Evolutionary conservation across 768 basidiomycete genomes (phyloP).

Genomic region (Lentinus tigrinus): DNA sequence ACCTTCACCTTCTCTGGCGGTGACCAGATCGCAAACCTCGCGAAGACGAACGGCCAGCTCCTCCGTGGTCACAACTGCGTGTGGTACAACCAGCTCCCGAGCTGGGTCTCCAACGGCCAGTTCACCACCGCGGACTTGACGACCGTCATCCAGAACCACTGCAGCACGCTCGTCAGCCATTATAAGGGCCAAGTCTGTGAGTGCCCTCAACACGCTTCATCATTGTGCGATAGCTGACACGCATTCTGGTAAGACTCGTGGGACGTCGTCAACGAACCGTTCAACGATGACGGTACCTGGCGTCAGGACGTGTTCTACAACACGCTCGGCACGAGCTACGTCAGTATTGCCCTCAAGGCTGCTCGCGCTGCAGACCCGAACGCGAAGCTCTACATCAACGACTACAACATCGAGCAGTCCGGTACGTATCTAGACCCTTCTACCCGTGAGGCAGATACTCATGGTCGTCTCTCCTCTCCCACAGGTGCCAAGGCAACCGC

Average conservation of each 20-base stretch:
- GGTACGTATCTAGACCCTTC: background rate
- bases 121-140: conserved; percentile 32
- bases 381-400: conserved; percentile 56
- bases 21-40: conserved; percentile 44
- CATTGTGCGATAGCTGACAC: too few relatives aligned
- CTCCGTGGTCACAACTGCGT: conserved; percentile 45
- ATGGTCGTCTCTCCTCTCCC: background rate
- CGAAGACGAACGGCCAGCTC: conserved; percentile 45
- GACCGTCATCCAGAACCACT: conserved; percentile 35
- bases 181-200: conserved; percentile 39
- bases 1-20: conserved; percentile 46
- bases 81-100: conserved; percentile 45
- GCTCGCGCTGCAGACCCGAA: conserved; percentile 53
- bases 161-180: conserved; percentile 34
- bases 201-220: conserved; percentile 10
- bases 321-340: conserved; percentile 47
- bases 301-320: conserved; percentile 53
- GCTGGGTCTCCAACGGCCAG: conserved; percentile 34
- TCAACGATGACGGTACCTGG: conserved; percentile 62
- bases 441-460: too few relatives aligned
- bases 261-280: conserved; percentile 34
- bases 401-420: conserved; percentile 35
- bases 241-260: too few relatives aligned
- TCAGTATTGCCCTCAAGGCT: conserved; percentile 50
- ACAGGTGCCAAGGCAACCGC: conserved; percentile 53